Evolutionary conservation across 768 basidiomycete species (phyloP).

Genomic region (Boletus bicolor): DNA sequence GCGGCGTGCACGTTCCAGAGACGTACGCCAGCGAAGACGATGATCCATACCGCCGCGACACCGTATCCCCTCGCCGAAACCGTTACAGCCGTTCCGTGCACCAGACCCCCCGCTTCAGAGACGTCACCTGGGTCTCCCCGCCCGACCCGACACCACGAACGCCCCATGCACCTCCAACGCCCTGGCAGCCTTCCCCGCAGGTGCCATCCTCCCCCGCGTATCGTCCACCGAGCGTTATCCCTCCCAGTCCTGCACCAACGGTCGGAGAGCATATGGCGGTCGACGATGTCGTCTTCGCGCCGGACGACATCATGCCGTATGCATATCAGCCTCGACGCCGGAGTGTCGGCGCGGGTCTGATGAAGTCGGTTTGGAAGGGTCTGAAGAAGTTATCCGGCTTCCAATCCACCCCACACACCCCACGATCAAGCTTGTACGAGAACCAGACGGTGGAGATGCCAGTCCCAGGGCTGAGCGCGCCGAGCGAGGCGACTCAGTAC

Average conservation of each 20-base stretch:
- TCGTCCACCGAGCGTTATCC: slow-evolving; percentile 8
- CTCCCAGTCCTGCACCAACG: slow-evolving; percentile 24
- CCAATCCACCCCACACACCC: background rate
- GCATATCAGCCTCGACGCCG: slow-evolving; percentile 7
- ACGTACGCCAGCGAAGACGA: slow-evolving; percentile 2
- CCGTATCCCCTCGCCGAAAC: slow-evolving; percentile 9
- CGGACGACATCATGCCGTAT: background rate
- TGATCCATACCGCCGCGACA: slow-evolving; percentile 7
- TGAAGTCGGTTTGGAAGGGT: slow-evolving; percentile 33
- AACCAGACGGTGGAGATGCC: slow-evolving; percentile 7
- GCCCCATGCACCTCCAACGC: slow-evolving; percentile 1
- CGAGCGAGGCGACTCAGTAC: slow-evolving; percentile 15
- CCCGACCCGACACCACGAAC: slow-evolving; percentile 16
- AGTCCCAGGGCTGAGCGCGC: background rate
- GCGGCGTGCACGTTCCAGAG: slow-evolving; percentile 23
- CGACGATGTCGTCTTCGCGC: slow-evolving; percentile 15
- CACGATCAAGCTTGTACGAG: background rate
- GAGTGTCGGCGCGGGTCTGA: slow-evolving; percentile 14
- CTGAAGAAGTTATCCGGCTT: slow-evolving; percentile 31
- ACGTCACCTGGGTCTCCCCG: slow-evolving; percentile 25
- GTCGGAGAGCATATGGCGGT: slow-evolving; percentile 32
- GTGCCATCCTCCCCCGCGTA: slow-evolving; percentile 11
- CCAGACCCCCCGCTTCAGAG: slow-evolving; percentile 22
- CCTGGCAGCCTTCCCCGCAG: background rate
- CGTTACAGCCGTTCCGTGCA: slow-evolving; percentile 20